These are phyloP conservation scores for Umbelopsis sp. DNA, from an alignment of 192 early-diverging fungal genomes.

Conservation along the genomic window DNA sequence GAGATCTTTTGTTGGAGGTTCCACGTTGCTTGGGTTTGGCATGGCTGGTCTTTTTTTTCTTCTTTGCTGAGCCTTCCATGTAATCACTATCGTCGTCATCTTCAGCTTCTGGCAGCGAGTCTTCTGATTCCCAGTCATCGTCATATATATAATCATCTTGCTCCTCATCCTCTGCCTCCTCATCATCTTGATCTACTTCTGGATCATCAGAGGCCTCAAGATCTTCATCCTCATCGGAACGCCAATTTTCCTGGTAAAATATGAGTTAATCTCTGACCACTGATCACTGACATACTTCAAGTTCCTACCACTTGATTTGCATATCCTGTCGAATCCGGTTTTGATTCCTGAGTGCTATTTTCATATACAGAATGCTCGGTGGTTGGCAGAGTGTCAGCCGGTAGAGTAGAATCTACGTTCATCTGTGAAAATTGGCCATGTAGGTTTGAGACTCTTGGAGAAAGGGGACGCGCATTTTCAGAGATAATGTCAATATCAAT, in stretches of 20 bases:
- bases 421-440: constrained; percentile 13
- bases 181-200: not conserved
- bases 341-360: too few relatives aligned
- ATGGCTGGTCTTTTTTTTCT: not conserved
- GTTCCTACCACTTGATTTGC: not conserved
- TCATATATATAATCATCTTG: not conserved
- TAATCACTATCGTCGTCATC: constrained; percentile 19
- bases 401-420: not conserved
- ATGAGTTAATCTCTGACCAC: not conserved
- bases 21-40: not conserved
- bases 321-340: not conserved
- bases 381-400: too few relatives aligned
- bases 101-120: not conserved
- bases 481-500: constrained; percentile 9
- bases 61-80: constrained; percentile 6
- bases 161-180: not conserved
- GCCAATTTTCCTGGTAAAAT: not conserved
- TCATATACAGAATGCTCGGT: too few relatives aligned
- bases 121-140: constrained; percentile 11
- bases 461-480: not conserved
- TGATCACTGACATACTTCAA: not conserved
- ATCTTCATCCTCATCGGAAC: constrained; percentile 15
- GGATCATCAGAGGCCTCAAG: not conserved
- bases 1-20: not conserved
- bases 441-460: not conserved